These are phyloP conservation scores for Flagelloscypha sp. DNA, from an alignment of 768 basidiomycete species.

Conservation along the genomic window DNA sequence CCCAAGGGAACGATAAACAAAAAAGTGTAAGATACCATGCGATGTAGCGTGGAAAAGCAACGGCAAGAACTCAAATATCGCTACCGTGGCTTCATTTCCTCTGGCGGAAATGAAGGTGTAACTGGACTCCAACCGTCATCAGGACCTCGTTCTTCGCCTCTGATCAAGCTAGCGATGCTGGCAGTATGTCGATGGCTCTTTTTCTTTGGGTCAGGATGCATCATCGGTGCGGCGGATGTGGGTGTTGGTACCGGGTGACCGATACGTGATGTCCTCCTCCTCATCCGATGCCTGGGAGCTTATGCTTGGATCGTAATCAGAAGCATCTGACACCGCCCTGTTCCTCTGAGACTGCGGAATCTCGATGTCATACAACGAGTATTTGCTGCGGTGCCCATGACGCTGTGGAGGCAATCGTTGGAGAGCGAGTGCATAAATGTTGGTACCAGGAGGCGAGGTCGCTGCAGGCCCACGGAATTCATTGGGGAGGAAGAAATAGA, in stretches of 20 bases:
- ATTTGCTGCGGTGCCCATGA: constrained; percentile 44
- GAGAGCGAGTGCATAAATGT: constrained; percentile 7
- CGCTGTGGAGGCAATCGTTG: constrained; percentile 8
- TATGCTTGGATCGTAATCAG: constrained; percentile 50
- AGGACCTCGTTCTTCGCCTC: constrained; percentile 63
- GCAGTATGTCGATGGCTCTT: constrained; percentile 71
- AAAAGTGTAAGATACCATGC: too few relatives aligned
- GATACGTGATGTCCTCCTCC: constrained; percentile 60
- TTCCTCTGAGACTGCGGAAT: constrained; percentile 32
- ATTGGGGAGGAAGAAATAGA: constrained; percentile 84
- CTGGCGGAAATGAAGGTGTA: constrained; percentile 36
- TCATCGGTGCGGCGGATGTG: constrained; percentile 26
- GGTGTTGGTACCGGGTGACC: constrained; percentile 45
- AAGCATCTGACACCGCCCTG: constrained; percentile 30
- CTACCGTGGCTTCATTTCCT: constrained; percentile 17
- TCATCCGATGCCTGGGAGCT: constrained; percentile 51
- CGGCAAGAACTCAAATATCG: too few relatives aligned
- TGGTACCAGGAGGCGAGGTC: constrained; percentile 37
- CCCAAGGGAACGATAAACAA: too few relatives aligned
- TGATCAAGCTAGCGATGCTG: constrained; percentile 74
- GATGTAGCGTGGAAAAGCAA: too few relatives aligned
- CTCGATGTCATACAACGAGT: constrained; percentile 73
- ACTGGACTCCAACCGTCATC: constrained; percentile 83
- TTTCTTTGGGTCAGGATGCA: constrained; percentile 18
- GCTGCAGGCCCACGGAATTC: constrained; percentile 56